Conservation (phyloP, 176 grass and related monocot genomes). For the Chrysopogon serrulatus region DNA sequence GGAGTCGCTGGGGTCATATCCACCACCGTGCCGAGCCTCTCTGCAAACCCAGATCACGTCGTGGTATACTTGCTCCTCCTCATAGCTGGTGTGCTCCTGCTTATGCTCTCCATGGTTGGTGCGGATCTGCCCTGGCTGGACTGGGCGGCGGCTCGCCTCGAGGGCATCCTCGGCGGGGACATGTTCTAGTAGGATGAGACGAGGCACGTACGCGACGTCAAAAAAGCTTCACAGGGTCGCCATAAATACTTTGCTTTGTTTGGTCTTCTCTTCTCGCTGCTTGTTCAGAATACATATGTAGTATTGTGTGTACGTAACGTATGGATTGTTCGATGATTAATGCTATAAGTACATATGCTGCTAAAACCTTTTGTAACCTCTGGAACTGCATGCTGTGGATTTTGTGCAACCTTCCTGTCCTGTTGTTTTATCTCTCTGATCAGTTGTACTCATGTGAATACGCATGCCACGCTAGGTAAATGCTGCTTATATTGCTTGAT, state of each 20-base stretch:
- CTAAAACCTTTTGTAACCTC: no score
- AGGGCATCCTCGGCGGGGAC: background rate
- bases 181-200: background rate
- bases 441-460: no score
- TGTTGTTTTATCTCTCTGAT: no score
- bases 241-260: background rate
- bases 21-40: background rate
- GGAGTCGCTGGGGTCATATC: background rate
- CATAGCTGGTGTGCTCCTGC: background rate
- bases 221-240: no score
- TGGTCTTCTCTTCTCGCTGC: background rate
- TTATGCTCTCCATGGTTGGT: background rate
- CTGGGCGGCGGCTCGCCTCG: background rate
- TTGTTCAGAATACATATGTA: background rate
- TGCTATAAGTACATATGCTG: no score
- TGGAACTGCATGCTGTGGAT: no score
- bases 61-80: background rate
- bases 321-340: no score
- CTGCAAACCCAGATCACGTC: background rate
- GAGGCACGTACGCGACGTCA: background rate
- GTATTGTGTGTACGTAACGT: no score
- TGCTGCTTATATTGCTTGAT: no score
- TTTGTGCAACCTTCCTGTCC: no score
- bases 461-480: no score
- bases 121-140: background rate